Evolutionary conservation across 148 eudicot species (phyloP).

Genomic region (Diospyros kaki): DNA sequence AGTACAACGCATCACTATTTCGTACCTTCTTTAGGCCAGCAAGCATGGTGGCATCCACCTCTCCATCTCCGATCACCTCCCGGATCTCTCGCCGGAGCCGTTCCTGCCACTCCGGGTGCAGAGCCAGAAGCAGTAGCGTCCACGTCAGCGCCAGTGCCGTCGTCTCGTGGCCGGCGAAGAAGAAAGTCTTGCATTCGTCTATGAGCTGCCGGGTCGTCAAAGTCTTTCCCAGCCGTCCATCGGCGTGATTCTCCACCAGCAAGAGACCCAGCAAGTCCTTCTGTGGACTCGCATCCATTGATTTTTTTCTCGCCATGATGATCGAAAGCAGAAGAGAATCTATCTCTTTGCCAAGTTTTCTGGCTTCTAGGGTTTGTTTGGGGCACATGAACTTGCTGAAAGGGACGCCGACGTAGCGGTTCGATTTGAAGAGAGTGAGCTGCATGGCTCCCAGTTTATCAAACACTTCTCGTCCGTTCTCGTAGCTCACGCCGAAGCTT

Average conservation of each 20-base stretch:
- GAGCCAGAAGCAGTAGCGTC: constrained; percentile 63
- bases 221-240: constrained; percentile 27
- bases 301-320: constrained; percentile 43
- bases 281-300: constrained; percentile 24
- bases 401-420: constrained; percentile 80
- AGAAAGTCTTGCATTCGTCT: constrained; percentile 93
- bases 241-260: constrained; percentile 33
- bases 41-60: constrained; percentile 62
- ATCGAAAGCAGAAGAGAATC: constrained; percentile 53
- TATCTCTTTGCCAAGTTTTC: constrained; percentile 61
- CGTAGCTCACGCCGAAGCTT: constrained; percentile 64
- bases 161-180: constrained; percentile 87
- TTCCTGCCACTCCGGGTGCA: constrained; percentile 74
- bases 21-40: constrained; percentile 73
- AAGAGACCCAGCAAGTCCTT: constrained; percentile 69
- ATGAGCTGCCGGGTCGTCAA: constrained; percentile 59
- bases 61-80: constrained; percentile 58
- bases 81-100: constrained; percentile 66
- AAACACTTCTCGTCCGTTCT: constrained; percentile 41
- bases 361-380: constrained; percentile 50
- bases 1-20: neutral
- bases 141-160: constrained; percentile 75
- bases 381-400: constrained; percentile 47
- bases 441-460: constrained; percentile 68
- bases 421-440: constrained; percentile 55